Conservation (phyloP, 306 rosid genomes). For the Betula pendula region DNA sequence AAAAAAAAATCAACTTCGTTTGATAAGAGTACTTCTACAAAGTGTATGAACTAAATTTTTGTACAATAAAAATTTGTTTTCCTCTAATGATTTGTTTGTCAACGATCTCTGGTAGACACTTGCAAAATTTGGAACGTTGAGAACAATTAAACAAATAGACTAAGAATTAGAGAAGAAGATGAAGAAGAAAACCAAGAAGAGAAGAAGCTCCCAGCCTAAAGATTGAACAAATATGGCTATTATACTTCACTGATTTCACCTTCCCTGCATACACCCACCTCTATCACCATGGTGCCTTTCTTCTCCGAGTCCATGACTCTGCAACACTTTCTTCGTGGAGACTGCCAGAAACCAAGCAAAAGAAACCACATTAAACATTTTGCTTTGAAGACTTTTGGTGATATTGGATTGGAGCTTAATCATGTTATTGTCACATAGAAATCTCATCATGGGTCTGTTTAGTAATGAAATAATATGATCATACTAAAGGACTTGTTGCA, state of each 20-base stretch:
- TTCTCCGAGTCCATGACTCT: slow-evolving; percentile 58
- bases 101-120: too few species aligned
- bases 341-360: slow-evolving; percentile 42
- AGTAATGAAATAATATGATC: neutral
- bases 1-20: too few species aligned
- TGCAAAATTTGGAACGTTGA: slow-evolving; percentile 6
- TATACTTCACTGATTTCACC: slow-evolving; percentile 69
- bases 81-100: too few species aligned
- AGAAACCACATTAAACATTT: slow-evolving; percentile 17
- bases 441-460: neutral
- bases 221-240: slow-evolving; percentile 1
- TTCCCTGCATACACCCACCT: slow-evolving; percentile 73
- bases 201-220: slow-evolving; percentile 25
- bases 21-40: too few species aligned
- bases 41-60: too few species aligned
- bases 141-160: slow-evolving; percentile 42
- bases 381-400: neutral
- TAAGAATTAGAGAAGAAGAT: slow-evolving; percentile 11
- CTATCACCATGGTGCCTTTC: slow-evolving; percentile 60
- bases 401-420: neutral
- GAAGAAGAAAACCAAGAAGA: slow-evolving; percentile 15
- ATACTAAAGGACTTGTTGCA: neutral
- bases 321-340: slow-evolving; percentile 95
- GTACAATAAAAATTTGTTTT: slow-evolving; percentile 28
- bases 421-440: neutral